A percentile compares a stretch with the other conserved stretches of the same genome.
Evolutionary conservation across 768 basidiomycete genomes (phyloP).

Genomic region (Fibroporia radiculosa): DNA sequence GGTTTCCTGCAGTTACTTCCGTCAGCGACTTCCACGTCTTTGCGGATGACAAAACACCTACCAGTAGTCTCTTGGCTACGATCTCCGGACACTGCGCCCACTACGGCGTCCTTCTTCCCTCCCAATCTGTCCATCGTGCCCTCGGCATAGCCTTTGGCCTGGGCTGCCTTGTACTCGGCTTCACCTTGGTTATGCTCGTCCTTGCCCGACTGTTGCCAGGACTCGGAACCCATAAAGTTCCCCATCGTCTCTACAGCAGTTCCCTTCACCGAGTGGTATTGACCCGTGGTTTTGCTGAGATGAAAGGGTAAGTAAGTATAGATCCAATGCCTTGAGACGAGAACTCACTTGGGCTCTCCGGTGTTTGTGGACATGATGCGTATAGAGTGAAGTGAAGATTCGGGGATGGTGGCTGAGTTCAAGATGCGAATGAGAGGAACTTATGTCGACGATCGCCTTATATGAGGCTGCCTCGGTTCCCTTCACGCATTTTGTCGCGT

Average conservation of each 20-base stretch:
- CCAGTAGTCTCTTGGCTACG: slow-evolving; percentile 41
- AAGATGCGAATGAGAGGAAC: not conserved
- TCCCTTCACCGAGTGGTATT: slow-evolving; percentile 34
- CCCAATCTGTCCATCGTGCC: slow-evolving; percentile 36
- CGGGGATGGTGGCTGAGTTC: not conserved
- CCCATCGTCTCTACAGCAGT: slow-evolving; percentile 33
- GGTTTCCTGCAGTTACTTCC: slow-evolving; percentile 7
- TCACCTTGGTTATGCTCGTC: slow-evolving; percentile 45
- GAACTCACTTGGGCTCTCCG: slow-evolving; percentile 18
- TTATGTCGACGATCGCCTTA: not conserved
- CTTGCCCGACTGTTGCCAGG: slow-evolving; percentile 38
- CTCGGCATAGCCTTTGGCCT: slow-evolving; percentile 43
- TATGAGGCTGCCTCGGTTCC: too few relatives aligned
- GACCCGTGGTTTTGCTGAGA: slow-evolving; percentile 29
- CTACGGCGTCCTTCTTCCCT: slow-evolving; percentile 48
- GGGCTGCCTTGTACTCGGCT: slow-evolving; percentile 37
- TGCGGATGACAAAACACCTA: slow-evolving; percentile 16
- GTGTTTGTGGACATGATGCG: slow-evolving; percentile 16
- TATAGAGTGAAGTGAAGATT: not conserved
- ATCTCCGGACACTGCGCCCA: slow-evolving; percentile 53
- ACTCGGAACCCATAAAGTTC: slow-evolving; percentile 32
- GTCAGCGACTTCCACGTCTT: not conserved
- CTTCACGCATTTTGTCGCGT: too few relatives aligned
- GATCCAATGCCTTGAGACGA: not conserved
- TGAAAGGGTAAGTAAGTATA: not conserved